Percentiles rank a stretch among this genome's conserved stretches.
phyloP scores from a whole-genome alignment of 2,329 filamentous ascomycete species.

The Colletotrichum echinochloae region DNA sequence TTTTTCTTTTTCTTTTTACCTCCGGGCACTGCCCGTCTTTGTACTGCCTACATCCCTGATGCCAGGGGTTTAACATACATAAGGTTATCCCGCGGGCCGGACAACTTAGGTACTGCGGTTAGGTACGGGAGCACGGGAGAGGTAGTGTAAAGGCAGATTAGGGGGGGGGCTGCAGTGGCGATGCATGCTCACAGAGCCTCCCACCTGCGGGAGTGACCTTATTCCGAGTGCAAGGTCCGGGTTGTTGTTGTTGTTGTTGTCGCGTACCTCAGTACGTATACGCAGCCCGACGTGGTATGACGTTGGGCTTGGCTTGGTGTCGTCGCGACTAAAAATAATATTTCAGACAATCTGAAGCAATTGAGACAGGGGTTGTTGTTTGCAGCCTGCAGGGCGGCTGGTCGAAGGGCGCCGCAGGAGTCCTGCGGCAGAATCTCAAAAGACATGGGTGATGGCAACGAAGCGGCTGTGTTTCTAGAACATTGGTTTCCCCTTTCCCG shows the following conservation, averaged over 20 bases:
- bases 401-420: background rate
- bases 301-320: constrained; percentile 9
- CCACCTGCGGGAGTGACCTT: background rate
- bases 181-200: constrained; percentile 3
- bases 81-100: constrained; percentile 17
- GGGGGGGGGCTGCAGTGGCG: no score
- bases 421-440: no score
- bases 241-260: background rate
- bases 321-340: constrained; percentile 25
- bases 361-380: background rate
- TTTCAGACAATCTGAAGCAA: constrained; percentile 18
- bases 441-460: background rate
- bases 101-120: background rate
- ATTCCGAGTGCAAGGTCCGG: background rate
- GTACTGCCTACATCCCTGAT: background rate
- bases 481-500: background rate
- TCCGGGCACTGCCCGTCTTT: background rate
- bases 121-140: no score
- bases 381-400: background rate
- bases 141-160: background rate
- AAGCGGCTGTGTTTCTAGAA: constrained; percentile 30
- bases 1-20: background rate
- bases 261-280: background rate
- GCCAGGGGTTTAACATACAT: background rate
- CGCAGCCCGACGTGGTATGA: background rate